These are phyloP conservation scores for peach (Prunus persica) DNA, from an alignment of 306 rosid species.

Conservation along the genomic window DNA sequence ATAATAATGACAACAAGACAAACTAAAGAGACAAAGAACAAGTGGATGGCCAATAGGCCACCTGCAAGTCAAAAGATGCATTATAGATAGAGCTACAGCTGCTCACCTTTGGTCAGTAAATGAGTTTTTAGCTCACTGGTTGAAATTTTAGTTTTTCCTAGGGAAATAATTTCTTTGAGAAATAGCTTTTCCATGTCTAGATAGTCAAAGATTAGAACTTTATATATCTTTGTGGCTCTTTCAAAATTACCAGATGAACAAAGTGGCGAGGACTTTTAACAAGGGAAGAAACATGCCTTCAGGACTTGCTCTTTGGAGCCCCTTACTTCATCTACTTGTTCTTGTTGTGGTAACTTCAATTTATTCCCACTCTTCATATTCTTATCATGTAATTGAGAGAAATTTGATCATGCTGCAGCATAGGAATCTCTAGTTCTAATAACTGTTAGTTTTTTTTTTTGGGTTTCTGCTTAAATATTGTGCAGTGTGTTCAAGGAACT, in stretches of 20 bases:
- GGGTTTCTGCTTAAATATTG: background rate
- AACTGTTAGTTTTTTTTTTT: background rate
- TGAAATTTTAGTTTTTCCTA: background rate
- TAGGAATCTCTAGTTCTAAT: too few relatives aligned
- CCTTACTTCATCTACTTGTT: conserved; percentile 34
- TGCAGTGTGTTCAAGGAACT: conserved; percentile 35
- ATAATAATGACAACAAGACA: too few relatives aligned
- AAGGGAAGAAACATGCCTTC: conserved; percentile 31
- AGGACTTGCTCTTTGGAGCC: conserved; percentile 15
- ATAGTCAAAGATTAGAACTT: background rate
- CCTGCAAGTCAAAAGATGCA: background rate
- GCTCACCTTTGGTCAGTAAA: background rate
- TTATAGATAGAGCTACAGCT: background rate
- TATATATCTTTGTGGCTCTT: conserved; percentile 1
- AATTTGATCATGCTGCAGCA: background rate
- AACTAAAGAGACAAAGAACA: background rate
- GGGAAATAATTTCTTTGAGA: background rate
- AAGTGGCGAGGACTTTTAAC: background rate
- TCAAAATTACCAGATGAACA: background rate
- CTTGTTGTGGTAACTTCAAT: conserved; percentile 27
- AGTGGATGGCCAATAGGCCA: background rate
- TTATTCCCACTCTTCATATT: background rate
- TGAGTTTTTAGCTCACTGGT: background rate
- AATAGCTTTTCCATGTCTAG: background rate
- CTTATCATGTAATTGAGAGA: background rate